Conservation (phyloP, 208 protist genomes). For the Leishmania tarentolae region DNA sequence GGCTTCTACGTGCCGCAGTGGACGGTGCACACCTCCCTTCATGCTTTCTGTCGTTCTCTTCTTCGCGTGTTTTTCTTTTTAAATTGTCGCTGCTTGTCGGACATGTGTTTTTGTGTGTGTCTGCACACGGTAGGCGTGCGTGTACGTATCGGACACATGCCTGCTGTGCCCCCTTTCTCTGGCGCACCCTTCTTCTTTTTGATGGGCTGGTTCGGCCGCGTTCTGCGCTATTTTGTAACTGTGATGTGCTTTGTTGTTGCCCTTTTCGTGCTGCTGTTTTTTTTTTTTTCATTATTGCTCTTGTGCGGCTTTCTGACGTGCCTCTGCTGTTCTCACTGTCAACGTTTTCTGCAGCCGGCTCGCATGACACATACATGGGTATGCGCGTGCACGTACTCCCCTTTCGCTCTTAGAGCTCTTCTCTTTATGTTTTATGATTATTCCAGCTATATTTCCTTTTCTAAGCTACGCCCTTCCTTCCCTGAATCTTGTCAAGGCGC, state of each 20-base stretch:
- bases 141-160: too few species aligned
- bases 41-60: not conserved
- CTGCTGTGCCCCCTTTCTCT: not conserved
- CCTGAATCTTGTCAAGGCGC: not conserved
- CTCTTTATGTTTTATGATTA: not conserved
- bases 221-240: too few species aligned
- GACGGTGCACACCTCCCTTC: not conserved
- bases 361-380: not conserved
- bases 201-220: too few species aligned
- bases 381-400: not conserved
- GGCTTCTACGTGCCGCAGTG: not conserved
- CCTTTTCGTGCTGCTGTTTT: too few species aligned
- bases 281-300: too few species aligned
- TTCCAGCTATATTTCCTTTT: not conserved
- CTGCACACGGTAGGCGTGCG: too few species aligned
- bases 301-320: too few species aligned
- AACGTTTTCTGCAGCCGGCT: too few species aligned
- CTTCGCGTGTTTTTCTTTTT: not conserved
- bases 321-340: too few species aligned
- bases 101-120: not conserved
- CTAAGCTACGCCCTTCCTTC: not conserved
- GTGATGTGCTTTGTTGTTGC: too few species aligned
- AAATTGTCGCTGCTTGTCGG: too few species aligned
- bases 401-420: too few species aligned
- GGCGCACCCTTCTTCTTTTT: not conserved